Conservation (phyloP, 345 rosid genomes). For the Gynandropsis gynandra region DNA sequence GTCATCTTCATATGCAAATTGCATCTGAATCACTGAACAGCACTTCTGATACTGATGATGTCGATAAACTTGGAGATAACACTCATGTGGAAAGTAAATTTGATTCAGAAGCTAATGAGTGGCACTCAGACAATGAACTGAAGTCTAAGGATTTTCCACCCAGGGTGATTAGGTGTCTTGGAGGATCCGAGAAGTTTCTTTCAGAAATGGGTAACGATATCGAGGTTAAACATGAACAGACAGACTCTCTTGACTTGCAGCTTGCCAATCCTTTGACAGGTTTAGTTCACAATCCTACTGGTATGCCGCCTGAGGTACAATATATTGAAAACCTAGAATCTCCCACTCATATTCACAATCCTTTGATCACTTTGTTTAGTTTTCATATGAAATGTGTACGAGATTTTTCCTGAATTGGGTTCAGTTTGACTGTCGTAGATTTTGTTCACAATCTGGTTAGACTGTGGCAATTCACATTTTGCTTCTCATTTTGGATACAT, state of each 20-base stretch:
- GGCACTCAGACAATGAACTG: constrained; percentile 83
- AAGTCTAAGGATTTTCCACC: constrained; percentile 49
- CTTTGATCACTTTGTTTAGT: not conserved
- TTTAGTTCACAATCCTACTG: constrained; percentile 51
- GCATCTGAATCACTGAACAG: constrained; percentile 49
- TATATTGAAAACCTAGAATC: constrained; percentile 7
- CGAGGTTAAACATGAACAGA: constrained; percentile 32
- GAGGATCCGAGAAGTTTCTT: constrained; percentile 32
- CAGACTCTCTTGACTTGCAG: constrained; percentile 29
- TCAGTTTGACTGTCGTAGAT: too few relatives aligned
- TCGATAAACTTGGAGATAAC: constrained; percentile 37
- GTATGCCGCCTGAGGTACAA: constrained; percentile 91
- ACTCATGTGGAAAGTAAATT: constrained; percentile 41
- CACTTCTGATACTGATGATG: constrained; percentile 64
- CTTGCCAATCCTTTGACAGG: constrained; percentile 25
- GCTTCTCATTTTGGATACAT: constrained; percentile 5
- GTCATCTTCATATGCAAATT: constrained; percentile 34
- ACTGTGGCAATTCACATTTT: too few relatives aligned
- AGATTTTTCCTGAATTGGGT: constrained; percentile 1
- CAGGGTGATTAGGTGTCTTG: constrained; percentile 35
- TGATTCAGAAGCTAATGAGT: constrained; percentile 40
- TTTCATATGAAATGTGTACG: constrained; percentile 10
- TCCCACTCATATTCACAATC: constrained; percentile 10
- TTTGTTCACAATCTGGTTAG: too few relatives aligned
- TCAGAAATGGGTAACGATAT: constrained; percentile 31